Base-by-base conservation (phyloP, 2,329 filamentous ascomycete genomes). In the Epicoccum nigrum region DNA sequence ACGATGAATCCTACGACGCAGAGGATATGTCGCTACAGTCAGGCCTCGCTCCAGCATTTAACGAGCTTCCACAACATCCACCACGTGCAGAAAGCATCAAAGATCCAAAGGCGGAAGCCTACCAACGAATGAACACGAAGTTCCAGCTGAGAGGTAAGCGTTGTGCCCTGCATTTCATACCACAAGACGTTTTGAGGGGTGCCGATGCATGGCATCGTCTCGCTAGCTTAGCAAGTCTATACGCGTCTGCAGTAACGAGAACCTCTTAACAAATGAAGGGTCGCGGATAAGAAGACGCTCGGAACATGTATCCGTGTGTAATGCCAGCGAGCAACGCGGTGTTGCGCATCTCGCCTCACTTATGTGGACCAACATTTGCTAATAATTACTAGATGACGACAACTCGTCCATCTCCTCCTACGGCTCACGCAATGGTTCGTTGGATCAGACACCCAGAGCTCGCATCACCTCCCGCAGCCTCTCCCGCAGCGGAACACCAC, bases 141-240 rank as follows among this genome's bases (percentile, higher is more conserved):
- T 72, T 73, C 45, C 70, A 67, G 43, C 40, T 73, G 23, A 58
- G 70, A 70, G 69, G 70, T 72, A 67, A 58, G 62, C 53, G 32
- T 25, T 45, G 19, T 50, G n/a, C 30, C 38, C 27, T 50, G 16
- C 28, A 38, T 31, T 3, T 32, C 31, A n/a, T 30, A 7, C 8
- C 11, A n/a, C 13, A 20, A 27, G 19, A 16, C 15, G 34, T 28
- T 25, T 12, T 33, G 37, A 51, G 43, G 41, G 30, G 44, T 34
- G 38, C 28, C 43, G 33, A 20, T 52, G 28, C 20, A 47, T 39
- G 8, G 17, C 27, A 4, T 39, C 42, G 28, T 32, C 38, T 47
- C 23, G 19, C 37, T 42, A 7, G 32, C 42, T 43, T 28, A 25
- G 38, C 38, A 34, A 16, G 13, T 25, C n/a, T 38, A 38, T 33